Percentiles rank a stretch among this genome's conserved stretches.
These are phyloP conservation scores for Arthroderma uncinatum DNA, from an alignment of 2,329 filamentous ascomycete species.

Conservation along the genomic window DNA sequence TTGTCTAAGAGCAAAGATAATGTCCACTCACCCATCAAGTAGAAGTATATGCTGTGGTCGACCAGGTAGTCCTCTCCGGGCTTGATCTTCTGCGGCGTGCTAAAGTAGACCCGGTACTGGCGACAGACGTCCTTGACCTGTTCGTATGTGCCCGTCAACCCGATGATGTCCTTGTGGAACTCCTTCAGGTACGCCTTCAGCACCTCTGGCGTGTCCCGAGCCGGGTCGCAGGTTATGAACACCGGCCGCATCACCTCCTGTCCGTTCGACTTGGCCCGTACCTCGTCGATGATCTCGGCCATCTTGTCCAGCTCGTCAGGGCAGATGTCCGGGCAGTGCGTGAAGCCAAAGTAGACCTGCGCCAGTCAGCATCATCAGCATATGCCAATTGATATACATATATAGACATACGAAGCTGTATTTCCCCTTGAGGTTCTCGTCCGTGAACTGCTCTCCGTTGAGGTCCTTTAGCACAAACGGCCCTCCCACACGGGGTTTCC, in stretches of 20 bases:
- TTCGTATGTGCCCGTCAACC: constrained; percentile 85
- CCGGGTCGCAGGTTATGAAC: constrained; percentile 88
- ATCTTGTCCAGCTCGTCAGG: constrained; percentile 99
- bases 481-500: constrained; percentile 85
- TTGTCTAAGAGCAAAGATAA: too few relatives aligned
- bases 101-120: constrained; percentile 93
- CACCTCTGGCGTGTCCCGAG: constrained; percentile 73
- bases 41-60: constrained; percentile 99
- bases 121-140: constrained; percentile 92
- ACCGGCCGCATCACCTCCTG: constrained; percentile 54
- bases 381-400: neutral
- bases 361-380: neutral
- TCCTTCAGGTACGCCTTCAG: constrained; percentile 77
- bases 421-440: constrained; percentile 72
- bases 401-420: constrained; percentile 44
- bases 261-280: constrained; percentile 33
- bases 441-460: constrained; percentile 64
- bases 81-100: constrained; percentile 76
- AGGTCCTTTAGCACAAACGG: constrained; percentile 74
- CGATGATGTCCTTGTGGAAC: constrained; percentile 78
- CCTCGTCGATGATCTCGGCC: constrained; percentile 79
- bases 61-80: constrained; percentile 94
- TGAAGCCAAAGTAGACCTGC: constrained; percentile 96
- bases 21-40: constrained; percentile 79
- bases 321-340: constrained; percentile 96